Evolutionary conservation across 305 asterid genomes (phyloP).

Genomic region (Solanum hybrid): DNA sequence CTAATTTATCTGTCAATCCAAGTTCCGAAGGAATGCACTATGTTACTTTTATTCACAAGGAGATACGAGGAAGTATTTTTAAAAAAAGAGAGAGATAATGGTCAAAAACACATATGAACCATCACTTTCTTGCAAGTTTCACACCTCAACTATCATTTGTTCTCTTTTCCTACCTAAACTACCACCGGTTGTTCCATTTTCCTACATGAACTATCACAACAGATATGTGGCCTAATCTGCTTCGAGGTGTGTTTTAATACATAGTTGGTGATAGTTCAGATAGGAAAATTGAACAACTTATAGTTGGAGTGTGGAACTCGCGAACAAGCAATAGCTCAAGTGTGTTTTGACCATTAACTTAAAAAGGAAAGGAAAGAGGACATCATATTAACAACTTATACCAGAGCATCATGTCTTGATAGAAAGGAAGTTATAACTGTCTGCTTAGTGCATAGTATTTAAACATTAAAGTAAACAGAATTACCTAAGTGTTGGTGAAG

Average conservation of each 20-base stretch:
- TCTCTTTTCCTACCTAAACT: neutral
- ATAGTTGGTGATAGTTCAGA: neutral
- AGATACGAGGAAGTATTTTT: neutral
- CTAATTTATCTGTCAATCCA: conserved; percentile 52
- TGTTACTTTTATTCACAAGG: neutral
- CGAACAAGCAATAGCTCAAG: neutral
- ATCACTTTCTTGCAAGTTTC: neutral
- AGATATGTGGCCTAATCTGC: neutral
- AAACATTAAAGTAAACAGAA: neutral
- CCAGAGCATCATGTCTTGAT: neutral
- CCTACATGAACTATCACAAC: neutral
- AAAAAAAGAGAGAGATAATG: neutral
- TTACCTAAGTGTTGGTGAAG: conserved; percentile 91
- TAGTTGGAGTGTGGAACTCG: neutral
- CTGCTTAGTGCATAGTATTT: neutral
- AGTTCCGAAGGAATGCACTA: conserved; percentile 7
- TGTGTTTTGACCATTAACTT: neutral
- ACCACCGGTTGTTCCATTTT: neutral
- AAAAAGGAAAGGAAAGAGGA: neutral
- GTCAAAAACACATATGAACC: neutral
- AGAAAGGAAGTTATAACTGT: neutral
- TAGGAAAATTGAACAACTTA: neutral
- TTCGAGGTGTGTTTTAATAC: neutral
- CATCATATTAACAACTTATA: neutral
- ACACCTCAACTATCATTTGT: neutral